Evolutionary conservation across 495 filamentous ascomycete species (phyloP).

Genomic region (Podospora pseudopauciseta): DNA sequence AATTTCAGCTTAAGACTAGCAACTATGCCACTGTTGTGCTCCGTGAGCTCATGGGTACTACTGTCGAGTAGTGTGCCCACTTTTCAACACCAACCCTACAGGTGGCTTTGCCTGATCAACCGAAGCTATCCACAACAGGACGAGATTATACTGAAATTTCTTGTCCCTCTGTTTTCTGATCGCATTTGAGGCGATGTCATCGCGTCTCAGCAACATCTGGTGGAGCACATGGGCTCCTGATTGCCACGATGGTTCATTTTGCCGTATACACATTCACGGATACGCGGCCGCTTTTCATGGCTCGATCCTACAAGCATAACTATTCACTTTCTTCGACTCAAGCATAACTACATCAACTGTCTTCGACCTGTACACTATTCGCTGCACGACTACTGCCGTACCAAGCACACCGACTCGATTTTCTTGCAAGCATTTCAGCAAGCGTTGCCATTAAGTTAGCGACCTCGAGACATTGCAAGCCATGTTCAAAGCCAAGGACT

Average conservation of each 20-base stretch:
- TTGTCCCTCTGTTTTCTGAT: background rate
- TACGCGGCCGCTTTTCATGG: background rate
- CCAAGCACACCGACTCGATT: background rate
- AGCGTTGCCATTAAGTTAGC: conserved; percentile 5
- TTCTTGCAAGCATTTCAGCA: background rate
- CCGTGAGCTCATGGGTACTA: conserved; percentile 62
- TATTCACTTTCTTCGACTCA: background rate
- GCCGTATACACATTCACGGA: background rate
- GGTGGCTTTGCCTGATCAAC: background rate
- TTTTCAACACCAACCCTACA: background rate
- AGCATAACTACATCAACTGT: background rate
- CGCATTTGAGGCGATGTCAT: background rate
- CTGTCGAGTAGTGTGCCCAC: conserved; percentile 14
- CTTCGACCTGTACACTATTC: background rate
- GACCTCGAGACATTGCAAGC: background rate
- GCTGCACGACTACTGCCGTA: background rate
- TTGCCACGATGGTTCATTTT: background rate
- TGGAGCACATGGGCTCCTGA: background rate
- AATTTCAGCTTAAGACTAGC: conserved; percentile 77
- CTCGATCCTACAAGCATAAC: background rate
- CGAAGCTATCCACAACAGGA: conserved; percentile 2
- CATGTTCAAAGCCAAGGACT: background rate
- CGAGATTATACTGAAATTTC: background rate
- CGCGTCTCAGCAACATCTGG: background rate
- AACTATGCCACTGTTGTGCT: conserved; percentile 95